Conservation (phyloP, 1,284 basidiomycete genomes). For the Trametes sp. region DNA sequence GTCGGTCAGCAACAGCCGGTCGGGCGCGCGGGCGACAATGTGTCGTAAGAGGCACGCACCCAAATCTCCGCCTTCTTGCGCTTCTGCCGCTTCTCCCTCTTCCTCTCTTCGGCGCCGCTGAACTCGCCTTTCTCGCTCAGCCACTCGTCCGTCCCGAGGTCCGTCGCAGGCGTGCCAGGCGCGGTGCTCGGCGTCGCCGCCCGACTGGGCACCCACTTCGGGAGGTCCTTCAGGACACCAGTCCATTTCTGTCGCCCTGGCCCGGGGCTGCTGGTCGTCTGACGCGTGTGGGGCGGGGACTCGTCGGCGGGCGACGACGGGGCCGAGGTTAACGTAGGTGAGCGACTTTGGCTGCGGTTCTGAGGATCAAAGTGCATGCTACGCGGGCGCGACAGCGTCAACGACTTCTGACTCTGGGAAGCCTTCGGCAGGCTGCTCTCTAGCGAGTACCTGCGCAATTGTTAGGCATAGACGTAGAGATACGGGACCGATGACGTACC, state of each 20-base stretch:
- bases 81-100: constrained; percentile 52
- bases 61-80: constrained; percentile 82
- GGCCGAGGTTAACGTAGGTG: constrained; percentile 11
- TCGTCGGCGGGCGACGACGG: constrained; percentile 27
- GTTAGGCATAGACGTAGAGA: neutral
- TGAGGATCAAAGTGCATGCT: constrained; percentile 34
- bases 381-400: constrained; percentile 31
- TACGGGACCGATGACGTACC: constrained; percentile 44
- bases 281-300: constrained; percentile 22
- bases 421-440: constrained; percentile 34
- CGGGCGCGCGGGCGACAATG: constrained; percentile 1
- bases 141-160: constrained; percentile 38
- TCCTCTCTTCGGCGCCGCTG: constrained; percentile 34
- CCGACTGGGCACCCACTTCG: constrained; percentile 36
- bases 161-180: constrained; percentile 36
- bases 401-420: constrained; percentile 1
- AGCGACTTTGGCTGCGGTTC: constrained; percentile 7
- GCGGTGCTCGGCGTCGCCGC: constrained; percentile 34
- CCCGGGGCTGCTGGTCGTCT: constrained; percentile 12
- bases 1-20: neutral
- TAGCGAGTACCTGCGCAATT: constrained; percentile 36
- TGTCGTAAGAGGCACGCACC: constrained; percentile 51
- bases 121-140: constrained; percentile 38
- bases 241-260: constrained; percentile 40
- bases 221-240: constrained; percentile 45